phyloP scores from a whole-genome alignment of 2,329 filamentous ascomycete species.

The Penicillium sp. region DNA sequence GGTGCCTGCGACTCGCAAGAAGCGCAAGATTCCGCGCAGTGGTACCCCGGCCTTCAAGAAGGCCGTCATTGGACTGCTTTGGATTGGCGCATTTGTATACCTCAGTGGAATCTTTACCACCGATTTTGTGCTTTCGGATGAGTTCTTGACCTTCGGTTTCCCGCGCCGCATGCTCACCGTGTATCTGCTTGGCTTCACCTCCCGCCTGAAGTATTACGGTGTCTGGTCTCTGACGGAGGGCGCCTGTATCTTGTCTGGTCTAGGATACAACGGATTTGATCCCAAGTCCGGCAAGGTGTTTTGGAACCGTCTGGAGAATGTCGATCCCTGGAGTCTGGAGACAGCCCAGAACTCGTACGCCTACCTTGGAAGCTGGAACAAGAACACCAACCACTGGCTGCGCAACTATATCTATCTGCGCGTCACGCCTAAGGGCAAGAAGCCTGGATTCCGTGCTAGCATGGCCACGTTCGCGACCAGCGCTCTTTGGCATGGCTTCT shows the following conservation, averaged over 20 bases:
- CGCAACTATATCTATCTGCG: constrained; percentile 94
- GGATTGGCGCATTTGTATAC: constrained; percentile 77
- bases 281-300: constrained; percentile 78
- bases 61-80: constrained; percentile 68
- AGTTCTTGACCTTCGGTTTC: constrained; percentile 68
- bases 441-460: constrained; percentile 92
- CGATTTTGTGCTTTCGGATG: constrained; percentile 62
- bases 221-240: constrained; percentile 94
- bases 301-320: constrained; percentile 89
- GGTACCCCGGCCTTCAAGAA: constrained; percentile 82
- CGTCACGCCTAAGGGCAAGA: constrained; percentile 92
- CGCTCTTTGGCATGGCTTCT: constrained; percentile 97
- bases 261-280: constrained; percentile 93
- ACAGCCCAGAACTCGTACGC: constrained; percentile 89
- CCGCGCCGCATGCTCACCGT: constrained; percentile 73
- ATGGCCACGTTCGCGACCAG: constrained; percentile 92
- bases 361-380: constrained; percentile 93
- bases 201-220: constrained; percentile 92
- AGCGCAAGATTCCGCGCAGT: constrained; percentile 88
- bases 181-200: constrained; percentile 79
- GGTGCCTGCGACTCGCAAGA: constrained; percentile 81
- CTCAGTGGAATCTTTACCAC: constrained; percentile 68
- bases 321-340: constrained; percentile 83
- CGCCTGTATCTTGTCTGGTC: constrained; percentile 86
- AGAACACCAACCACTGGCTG: constrained; percentile 97